Conservation (phyloP, 2,329 filamentous ascomycete genomes). For the Westerdykella aurantiaca region DNA sequence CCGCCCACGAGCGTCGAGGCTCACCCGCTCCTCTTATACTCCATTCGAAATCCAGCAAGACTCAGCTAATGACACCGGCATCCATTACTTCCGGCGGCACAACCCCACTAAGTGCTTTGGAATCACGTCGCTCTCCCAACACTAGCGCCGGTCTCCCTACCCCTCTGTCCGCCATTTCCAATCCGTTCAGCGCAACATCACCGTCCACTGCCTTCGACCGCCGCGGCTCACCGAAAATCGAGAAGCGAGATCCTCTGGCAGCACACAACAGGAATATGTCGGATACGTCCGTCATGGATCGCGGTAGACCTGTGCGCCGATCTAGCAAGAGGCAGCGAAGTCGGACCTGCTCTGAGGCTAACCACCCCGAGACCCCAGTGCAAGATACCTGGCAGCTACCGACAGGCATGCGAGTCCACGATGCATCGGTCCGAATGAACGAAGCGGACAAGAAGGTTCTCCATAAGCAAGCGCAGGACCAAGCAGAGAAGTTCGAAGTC, state of each 20-base stretch:
- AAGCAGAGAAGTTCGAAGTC: slow-evolving; percentile 39
- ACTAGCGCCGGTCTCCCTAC: slow-evolving; percentile 20
- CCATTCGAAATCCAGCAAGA: slow-evolving; percentile 25
- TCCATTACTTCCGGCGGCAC: slow-evolving; percentile 19
- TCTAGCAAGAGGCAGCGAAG: slow-evolving; percentile 29
- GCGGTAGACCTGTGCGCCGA: slow-evolving; percentile 32
- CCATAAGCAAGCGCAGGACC: slow-evolving; percentile 35
- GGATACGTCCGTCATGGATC: slow-evolving; percentile 36
- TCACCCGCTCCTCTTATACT: slow-evolving; percentile 32
- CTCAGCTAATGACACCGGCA: slow-evolving; percentile 29
- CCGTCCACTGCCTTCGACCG: slow-evolving; percentile 21
- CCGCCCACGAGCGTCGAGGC: slow-evolving; percentile 27
- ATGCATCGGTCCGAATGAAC: slow-evolving; percentile 30
- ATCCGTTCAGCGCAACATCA: slow-evolving; percentile 27
- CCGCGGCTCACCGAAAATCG: slow-evolving; percentile 27
- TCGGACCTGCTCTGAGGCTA: slow-evolving; percentile 30
- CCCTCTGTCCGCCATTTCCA: slow-evolving; percentile 28
- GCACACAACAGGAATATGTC: slow-evolving; percentile 33
- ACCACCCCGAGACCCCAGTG: slow-evolving; percentile 17
- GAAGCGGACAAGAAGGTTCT: slow-evolving; percentile 33
- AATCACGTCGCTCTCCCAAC: slow-evolving; percentile 30
- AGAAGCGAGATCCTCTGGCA: slow-evolving; percentile 28
- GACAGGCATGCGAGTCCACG: slow-evolving; percentile 31
- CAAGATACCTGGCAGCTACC: slow-evolving; percentile 34
- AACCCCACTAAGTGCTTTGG: slow-evolving; percentile 24